These are phyloP conservation scores for Nemophila menziesii DNA, from an alignment of 257 asterid genomes.

Conservation along the genomic window DNA sequence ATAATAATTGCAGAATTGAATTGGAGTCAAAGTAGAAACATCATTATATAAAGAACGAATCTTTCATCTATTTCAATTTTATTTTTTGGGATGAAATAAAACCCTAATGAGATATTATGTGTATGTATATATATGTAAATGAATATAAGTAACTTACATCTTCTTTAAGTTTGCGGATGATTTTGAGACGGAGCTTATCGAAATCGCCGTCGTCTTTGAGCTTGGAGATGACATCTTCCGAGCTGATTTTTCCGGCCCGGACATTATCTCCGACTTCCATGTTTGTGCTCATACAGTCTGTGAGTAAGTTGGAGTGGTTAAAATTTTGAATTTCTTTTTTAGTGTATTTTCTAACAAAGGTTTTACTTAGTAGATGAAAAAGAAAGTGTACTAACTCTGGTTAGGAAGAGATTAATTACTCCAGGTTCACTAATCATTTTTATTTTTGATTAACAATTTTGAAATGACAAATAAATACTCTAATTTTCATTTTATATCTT, in stretches of 20 bases:
- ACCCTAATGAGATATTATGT: background rate
- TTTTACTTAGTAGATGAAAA: too few species aligned
- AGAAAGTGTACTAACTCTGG: too few species aligned
- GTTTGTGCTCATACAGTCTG: too few species aligned
- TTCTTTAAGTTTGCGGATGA: constrained; percentile 63
- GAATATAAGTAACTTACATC: constrained; percentile 31
- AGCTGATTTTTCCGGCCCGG: constrained; percentile 17
- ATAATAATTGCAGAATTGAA: background rate
- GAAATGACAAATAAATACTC: too few species aligned
- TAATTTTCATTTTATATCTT: too few species aligned
- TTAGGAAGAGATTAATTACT: too few species aligned
- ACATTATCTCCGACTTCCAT: background rate
- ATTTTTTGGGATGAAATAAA: too few species aligned
- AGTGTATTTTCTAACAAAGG: too few species aligned
- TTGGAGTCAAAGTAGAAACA: background rate
- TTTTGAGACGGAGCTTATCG: constrained; percentile 70
- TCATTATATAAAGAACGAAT: background rate
- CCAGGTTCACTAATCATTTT: too few species aligned
- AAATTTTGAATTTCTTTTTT: too few species aligned
- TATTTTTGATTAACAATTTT: too few species aligned
- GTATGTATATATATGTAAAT: background rate
- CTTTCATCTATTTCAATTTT: background rate
- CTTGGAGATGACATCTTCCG: constrained; percentile 51
- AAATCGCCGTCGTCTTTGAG: constrained; percentile 88
- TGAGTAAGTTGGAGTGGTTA: too few species aligned